Evolutionary conservation across 1,139 yeast genomes (phyloP), one percentile per base, ranked within the genome.

Genomic region (Zygotorulaspora mrakii): DNA sequence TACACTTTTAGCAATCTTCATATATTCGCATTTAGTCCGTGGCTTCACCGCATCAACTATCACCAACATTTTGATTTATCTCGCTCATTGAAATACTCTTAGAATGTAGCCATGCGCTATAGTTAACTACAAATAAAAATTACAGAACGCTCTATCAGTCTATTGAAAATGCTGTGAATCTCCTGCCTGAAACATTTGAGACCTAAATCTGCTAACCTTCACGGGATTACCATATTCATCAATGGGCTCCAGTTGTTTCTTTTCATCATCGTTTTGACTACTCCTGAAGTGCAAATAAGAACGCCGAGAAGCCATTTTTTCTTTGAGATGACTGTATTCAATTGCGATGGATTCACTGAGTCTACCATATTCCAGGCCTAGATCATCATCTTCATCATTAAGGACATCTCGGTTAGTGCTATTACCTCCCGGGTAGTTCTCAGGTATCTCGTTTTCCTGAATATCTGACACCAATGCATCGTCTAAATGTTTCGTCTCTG

Each of bases 191-290:
- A 61, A 42, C 36, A 70, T 62, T 13, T 83, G 80, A n/a, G 83
- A 76, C 52, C 71, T 83, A 60, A 86, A 86, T 38, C 88, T 66
- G 54, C 94, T 84, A 1, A 76, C 65, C 47, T 69, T 77, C 9
- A 73, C 53, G 0, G 79, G 77, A 39, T 77, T 74, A 0, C 86
- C 87, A 27, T 67, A 60, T 44, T 78, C 82, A 50, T 84, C 89
- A n/a, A 83, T 66, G 0, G 87, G 87, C 53, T 83, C 94, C 12
- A 77, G 57, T 45, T 79, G 91, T 44, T 64, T 55, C 37, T 76
- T 87, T 11, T 41, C 48, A 2, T 43, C 39, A 39, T 67, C 63
- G 5, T 71, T 71, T 57, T 53, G 16, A 81, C 66, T 49, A 82
- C 11, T 17, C 10, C 17, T 22, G 2, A 7, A n/a, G n/a, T n/a